Percentiles rank a stretch among this genome's conserved stretches.
These are phyloP conservation scores for Tuber borchii DNA, from an alignment of 495 filamentous ascomycete species.

Conservation along the genomic window DNA sequence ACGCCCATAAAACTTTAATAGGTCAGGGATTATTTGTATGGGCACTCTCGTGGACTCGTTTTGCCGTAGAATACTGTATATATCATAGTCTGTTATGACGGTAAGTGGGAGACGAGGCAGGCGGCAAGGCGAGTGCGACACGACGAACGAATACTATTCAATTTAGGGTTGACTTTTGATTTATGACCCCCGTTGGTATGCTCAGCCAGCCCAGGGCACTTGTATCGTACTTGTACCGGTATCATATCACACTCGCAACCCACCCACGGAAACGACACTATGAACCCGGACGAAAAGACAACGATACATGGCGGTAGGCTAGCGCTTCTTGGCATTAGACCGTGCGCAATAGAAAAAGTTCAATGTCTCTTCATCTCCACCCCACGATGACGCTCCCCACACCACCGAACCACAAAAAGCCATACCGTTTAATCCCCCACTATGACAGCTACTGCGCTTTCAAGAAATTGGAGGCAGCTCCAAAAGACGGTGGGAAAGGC, in stretches of 20 bases:
- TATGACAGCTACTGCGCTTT: constrained; percentile 27
- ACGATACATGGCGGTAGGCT: not conserved
- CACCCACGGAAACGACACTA: not conserved
- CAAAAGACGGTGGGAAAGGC: constrained; percentile 20
- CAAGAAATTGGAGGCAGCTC: constrained; percentile 39
- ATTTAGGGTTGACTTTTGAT: too few species aligned
- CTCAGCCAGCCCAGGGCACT: too few species aligned
- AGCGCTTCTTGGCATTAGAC: not conserved
- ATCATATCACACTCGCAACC: not conserved
- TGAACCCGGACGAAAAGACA: not conserved
- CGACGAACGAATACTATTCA: too few species aligned
- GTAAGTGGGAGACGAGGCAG: too few species aligned
- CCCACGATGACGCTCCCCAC: not conserved
- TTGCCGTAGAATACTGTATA: too few species aligned
- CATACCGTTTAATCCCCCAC: not conserved
- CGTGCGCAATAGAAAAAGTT: not conserved
- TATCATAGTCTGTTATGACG: too few species aligned
- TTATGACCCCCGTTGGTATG: too few species aligned
- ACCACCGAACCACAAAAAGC: not conserved
- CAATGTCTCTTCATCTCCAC: not conserved
- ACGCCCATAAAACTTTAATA: too few species aligned
- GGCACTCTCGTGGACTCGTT: too few species aligned
- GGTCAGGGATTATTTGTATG: too few species aligned
- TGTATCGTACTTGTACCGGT: too few species aligned
- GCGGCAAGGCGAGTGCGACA: too few species aligned